These are phyloP conservation scores for Backusella psychrophila DNA, from an alignment of 192 early-diverging fungal species.

Conservation along the genomic window DNA sequence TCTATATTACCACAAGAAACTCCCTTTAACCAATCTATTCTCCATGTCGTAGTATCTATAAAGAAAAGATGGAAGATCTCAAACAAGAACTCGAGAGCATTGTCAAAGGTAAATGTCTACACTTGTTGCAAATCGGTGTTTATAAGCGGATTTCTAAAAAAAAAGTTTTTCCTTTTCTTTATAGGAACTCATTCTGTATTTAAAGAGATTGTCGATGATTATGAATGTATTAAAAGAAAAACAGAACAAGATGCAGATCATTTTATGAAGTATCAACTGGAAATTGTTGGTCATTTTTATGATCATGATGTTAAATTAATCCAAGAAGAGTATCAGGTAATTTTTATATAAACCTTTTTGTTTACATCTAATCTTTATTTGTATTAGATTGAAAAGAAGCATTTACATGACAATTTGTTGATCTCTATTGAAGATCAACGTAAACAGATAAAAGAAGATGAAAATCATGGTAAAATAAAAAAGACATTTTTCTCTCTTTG, in stretches of 20 bases:
- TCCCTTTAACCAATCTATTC: background rate
- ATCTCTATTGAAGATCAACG: conserved; percentile 26
- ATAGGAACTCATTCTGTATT: conserved; percentile 30
- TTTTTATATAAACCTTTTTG: too few species aligned
- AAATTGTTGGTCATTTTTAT: conserved; percentile 16
- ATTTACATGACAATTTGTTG: conserved; percentile 30
- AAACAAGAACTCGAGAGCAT: conserved; percentile 31
- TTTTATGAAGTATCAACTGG: conserved; percentile 23
- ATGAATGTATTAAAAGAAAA: conserved; percentile 17
- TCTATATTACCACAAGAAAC: background rate
- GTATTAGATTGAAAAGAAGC: conserved; percentile 16
- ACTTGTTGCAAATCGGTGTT: background rate
- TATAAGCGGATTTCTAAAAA: conserved; percentile 1
- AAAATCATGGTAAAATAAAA: conserved; percentile 9
- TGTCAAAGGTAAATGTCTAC: conserved; percentile 16
- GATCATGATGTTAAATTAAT: conserved; percentile 17
- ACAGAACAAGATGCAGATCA: conserved; percentile 19
- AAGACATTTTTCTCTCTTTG: background rate
- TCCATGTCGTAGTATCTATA: conserved; percentile 18
- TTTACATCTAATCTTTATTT: background rate
- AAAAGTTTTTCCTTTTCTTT: background rate
- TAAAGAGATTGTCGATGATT: conserved; percentile 15
- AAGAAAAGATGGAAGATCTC: conserved; percentile 23
- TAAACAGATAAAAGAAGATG: conserved; percentile 35
- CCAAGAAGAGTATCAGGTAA: conserved; percentile 29